Evolutionary conservation across 208 protist genomes (phyloP), one percentile per base, ranked within the genome.

Genomic region (Phytomonas sp.): DNA sequence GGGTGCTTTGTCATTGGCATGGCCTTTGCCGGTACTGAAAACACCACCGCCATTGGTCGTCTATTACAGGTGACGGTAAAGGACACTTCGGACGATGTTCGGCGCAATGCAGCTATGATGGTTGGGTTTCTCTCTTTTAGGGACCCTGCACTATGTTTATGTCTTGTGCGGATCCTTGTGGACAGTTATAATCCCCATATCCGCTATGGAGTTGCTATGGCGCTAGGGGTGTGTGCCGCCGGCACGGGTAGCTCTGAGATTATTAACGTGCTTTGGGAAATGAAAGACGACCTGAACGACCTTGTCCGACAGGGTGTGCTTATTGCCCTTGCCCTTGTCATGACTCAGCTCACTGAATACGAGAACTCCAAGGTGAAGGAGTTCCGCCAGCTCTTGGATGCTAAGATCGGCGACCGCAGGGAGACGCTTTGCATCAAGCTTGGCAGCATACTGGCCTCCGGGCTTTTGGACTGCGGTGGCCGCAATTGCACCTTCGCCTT

Each of bases 131-230:
- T 99, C 0, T 89, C 99, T 29, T 96, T 97, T 70, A 97, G 92
- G 66, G 82, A 97, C 66, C 98, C 99, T 36, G 69, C 94, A 63
- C 85, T 98, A 56, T 97, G 94, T 77, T 67, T 97, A 5, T 87
- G 94, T 45, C 76, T 97, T 34, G 81, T 83, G 11, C 80, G 81
- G 61, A 80, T 93, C 29, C 85, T 94, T 26, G 78, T 94, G 29
- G 98, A 99, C 75, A 97, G 85, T 78, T 99, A 99, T 88, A 99
- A 99, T 76, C 96, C 98, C 36, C 98, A 99, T 79, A 98, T 99
- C 19, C 90, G 99, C 64, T 99, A 98, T 79, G 97, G 97, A 60
- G 96, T 98, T 16, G 93, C 98, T 11, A 84, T 99, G 74, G 98
- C 98, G 32, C 84, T 99, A 7, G 99, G 97, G 49, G 94, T 99